These are phyloP conservation scores for Aspergillus leporis DNA, from an alignment of 495 filamentous ascomycete species.

Conservation along the genomic window DNA sequence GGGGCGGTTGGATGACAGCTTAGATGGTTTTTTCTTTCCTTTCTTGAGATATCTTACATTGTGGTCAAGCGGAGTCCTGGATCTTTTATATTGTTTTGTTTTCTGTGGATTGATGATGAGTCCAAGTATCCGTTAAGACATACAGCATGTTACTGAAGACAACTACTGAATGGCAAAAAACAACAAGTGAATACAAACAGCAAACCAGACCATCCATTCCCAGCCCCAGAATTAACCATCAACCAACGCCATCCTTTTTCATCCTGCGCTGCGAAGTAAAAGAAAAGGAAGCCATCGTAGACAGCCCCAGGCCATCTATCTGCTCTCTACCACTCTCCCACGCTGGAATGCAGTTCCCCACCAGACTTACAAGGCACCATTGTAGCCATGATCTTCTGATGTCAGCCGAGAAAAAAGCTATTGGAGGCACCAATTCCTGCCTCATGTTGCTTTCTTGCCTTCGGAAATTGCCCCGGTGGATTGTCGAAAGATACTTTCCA, in stretches of 20 bases:
- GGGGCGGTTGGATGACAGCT: background rate
- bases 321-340: background rate
- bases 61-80: background rate
- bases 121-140: background rate
- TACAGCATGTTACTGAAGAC: background rate
- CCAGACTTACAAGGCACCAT: background rate
- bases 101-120: background rate
- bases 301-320: background rate
- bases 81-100: background rate
- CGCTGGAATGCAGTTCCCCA: background rate
- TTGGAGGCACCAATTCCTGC: background rate
- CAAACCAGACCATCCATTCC: conserved; percentile 1
- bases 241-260: conserved; percentile 9
- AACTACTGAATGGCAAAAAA: conserved; percentile 2
- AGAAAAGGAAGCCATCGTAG: background rate
- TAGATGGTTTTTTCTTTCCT: background rate
- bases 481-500: background rate
- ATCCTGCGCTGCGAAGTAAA: conserved; percentile 6
- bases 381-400: background rate
- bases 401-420: background rate
- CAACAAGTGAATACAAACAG: background rate
- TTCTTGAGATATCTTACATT: background rate
- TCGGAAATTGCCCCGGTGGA: background rate
- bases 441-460: background rate
- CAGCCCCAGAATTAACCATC: background rate